Evolutionary conservation across 768 basidiomycete genomes (phyloP).

Genomic region (Grammothele lineata): DNA sequence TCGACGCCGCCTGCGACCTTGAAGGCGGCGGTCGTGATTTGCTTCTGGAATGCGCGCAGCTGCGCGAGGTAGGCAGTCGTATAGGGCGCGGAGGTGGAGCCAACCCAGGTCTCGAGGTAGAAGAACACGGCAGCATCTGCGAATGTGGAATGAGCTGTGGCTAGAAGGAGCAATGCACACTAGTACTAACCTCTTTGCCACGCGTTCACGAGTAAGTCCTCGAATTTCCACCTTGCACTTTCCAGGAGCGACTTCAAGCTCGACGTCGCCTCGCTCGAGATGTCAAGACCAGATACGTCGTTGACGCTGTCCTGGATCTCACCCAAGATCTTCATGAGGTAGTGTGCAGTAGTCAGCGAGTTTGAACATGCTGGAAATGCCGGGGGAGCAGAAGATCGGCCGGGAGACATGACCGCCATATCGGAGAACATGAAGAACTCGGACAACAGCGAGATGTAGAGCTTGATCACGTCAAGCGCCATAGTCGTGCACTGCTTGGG

Average conservation of each 20-base stretch:
- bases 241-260: conserved; percentile 73
- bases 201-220: conserved; percentile 66
- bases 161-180: background rate
- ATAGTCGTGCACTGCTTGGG: conserved; percentile 81
- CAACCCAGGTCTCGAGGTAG: conserved; percentile 81
- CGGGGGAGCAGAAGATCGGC: conserved; percentile 37
- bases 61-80: conserved; percentile 74
- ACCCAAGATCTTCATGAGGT: conserved; percentile 71
- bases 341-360: conserved; percentile 77
- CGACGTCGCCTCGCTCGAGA: conserved; percentile 68
- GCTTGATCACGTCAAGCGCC: conserved; percentile 82
- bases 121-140: conserved; percentile 82
- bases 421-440: conserved; percentile 85
- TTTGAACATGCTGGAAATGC: conserved; percentile 73
- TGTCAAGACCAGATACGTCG: conserved; percentile 77
- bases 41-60: conserved; percentile 77
- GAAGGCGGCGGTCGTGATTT: conserved; percentile 70
- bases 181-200: conserved; percentile 75
- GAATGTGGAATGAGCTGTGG: background rate
- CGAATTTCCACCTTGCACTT: conserved; percentile 83
- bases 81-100: conserved; percentile 55
- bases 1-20: conserved; percentile 80
- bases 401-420: conserved; percentile 61
- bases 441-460: conserved; percentile 80
- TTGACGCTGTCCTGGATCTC: conserved; percentile 86